phyloP scores from a whole-genome alignment of 2,329 filamentous ascomycete genomes.

The Didymellaceae sp. region DNA sequence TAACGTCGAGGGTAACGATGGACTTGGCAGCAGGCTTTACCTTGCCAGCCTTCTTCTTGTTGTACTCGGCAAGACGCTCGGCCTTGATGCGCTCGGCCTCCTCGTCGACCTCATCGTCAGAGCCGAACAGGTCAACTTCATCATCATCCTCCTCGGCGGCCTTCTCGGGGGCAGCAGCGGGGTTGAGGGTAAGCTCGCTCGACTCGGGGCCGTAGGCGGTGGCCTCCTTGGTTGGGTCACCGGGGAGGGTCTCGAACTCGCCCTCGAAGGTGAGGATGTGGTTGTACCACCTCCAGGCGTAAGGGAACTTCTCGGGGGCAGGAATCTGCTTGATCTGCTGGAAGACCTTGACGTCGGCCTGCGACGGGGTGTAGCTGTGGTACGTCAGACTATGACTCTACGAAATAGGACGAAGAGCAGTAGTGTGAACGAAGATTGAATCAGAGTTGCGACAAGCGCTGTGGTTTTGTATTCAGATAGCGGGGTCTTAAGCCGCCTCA shows the following conservation, averaged over 20 bases:
- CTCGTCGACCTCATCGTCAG: conserved; percentile 69
- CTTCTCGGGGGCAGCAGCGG: conserved; percentile 78
- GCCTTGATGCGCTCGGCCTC: conserved; percentile 85
- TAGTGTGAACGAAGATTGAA: conserved; percentile 26
- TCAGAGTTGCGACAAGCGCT: conserved; percentile 80
- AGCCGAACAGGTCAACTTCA: conserved; percentile 92
- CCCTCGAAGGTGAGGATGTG: conserved; percentile 92
- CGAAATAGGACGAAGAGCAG: conserved; percentile 10
- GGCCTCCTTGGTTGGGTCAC: conserved; percentile 87
- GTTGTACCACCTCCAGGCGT: conserved; percentile 98
- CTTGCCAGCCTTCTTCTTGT: conserved; percentile 96
- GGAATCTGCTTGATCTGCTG: conserved; percentile 83
- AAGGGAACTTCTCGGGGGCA: conserved; percentile 84
- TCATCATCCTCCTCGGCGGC: conserved; percentile 64
- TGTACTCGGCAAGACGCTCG: conserved; percentile 91
- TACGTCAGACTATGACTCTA: conserved; percentile 34
- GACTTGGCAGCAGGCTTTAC: conserved; percentile 93
- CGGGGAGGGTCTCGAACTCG: conserved; percentile 88
- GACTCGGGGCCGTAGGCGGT: conserved; percentile 90
- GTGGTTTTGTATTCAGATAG: conserved; percentile 76
- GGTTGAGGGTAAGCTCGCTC: conserved; percentile 78
- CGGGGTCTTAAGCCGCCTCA: conserved; percentile 92
- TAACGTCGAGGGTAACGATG: conserved; percentile 92
- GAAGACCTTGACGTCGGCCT: conserved; percentile 96
- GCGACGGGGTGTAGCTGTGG: conserved; percentile 71